These are phyloP conservation scores for Pelargonium fulgidum DNA, from an alignment of 441 rosid genomes.

Conservation along the genomic window DNA sequence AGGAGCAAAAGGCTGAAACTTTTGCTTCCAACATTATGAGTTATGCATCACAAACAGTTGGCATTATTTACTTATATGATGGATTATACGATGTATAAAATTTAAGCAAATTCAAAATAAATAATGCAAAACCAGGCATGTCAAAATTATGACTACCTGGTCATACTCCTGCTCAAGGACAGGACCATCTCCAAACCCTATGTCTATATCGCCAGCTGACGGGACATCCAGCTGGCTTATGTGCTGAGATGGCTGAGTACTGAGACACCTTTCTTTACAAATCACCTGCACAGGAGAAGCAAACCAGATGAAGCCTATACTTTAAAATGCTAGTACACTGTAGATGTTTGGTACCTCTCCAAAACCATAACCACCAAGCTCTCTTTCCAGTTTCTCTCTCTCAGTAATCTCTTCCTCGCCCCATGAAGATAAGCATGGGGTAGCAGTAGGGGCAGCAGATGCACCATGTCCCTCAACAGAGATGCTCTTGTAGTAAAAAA, in stretches of 20 bases:
- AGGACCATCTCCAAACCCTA: constrained; percentile 13
- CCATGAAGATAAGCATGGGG: constrained; percentile 37
- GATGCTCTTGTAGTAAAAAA: constrained; percentile 38
- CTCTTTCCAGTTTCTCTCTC: constrained; percentile 42
- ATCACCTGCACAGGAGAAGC: constrained; percentile 26
- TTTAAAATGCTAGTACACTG: not conserved
- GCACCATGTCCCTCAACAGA: constrained; percentile 30
- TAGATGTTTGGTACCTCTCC: constrained; percentile 31
- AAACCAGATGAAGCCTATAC: constrained; percentile 12
- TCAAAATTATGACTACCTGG: constrained; percentile 23
- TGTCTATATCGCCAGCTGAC: constrained; percentile 14
- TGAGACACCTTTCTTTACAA: constrained; percentile 25
- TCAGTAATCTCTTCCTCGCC: constrained; percentile 45
- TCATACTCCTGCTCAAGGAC: constrained; percentile 26
- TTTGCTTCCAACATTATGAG: not conserved
- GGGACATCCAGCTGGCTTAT: constrained; percentile 21
- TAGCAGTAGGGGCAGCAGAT: constrained; percentile 13
- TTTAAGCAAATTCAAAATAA: not conserved
- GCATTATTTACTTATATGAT: not conserved
- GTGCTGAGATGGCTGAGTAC: constrained; percentile 20
- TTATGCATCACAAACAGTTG: not conserved
- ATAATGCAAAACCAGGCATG: not conserved
- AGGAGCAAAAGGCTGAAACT: not conserved
- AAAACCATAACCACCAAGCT: constrained; percentile 43
- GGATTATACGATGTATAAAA: not conserved